Evolutionary conservation across 78 protist genomes (phyloP).

Genomic region (Tieghemostelium lacteum): DNA sequence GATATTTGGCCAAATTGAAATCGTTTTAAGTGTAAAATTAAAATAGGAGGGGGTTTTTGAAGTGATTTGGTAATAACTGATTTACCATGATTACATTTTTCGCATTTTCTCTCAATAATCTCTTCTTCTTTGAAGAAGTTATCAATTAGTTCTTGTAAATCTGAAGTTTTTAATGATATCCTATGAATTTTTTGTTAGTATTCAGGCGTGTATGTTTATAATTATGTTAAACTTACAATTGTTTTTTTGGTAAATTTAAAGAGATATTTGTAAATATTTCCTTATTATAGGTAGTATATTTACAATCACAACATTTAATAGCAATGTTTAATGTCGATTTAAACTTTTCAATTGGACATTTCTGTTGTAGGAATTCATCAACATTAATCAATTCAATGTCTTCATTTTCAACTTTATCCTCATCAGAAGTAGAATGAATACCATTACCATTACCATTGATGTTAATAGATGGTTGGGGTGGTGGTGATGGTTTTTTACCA

Average conservation of each 20-base stretch:
- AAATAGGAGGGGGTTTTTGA: constrained; percentile 8
- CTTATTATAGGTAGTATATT: not conserved
- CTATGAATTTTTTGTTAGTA: no score
- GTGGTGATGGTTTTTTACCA: no score
- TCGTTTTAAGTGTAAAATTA: constrained; percentile 51
- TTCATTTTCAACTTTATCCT: not conserved
- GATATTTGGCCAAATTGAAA: not conserved
- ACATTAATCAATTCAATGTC: not conserved
- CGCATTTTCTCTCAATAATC: constrained; percentile 60
- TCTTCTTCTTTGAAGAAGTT: constrained; percentile 56
- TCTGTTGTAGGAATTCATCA: not conserved
- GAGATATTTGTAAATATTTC: constrained; percentile 61
- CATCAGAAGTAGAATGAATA: no score
- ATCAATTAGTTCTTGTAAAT: constrained; percentile 30
- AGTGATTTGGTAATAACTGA: constrained; percentile 17
- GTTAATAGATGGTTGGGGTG: not conserved
- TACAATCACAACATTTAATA: constrained; percentile 33
- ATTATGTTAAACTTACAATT: not conserved
- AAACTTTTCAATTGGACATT: constrained; percentile 48
- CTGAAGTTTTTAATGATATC: not conserved
- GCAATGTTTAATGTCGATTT: constrained; percentile 16
- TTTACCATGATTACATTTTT: constrained; percentile 25
- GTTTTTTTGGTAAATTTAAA: constrained; percentile 4
- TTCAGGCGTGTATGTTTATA: not conserved
- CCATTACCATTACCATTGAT: not conserved